Evolutionary conservation across 23 red algal species (phyloP).

Genomic region (Gracilaria domingensis): DNA sequence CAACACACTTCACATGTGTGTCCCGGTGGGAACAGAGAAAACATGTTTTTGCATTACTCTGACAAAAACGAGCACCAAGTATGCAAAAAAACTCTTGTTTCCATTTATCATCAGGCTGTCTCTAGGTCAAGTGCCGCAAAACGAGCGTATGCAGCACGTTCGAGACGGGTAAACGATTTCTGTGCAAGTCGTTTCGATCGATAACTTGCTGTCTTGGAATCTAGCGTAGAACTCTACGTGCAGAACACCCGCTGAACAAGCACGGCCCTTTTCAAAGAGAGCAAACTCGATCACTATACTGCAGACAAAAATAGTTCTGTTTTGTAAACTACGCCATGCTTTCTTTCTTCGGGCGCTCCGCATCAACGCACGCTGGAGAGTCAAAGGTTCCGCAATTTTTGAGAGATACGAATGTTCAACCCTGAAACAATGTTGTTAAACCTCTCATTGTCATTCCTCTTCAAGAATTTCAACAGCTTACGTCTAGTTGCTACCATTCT

Average conservation of each 20-base stretch:
- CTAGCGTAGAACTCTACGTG: background rate
- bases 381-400: constrained; percentile 67
- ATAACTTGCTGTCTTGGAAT: background rate
- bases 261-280: background rate
- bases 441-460: constrained; percentile 49
- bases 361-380: background rate
- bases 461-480: constrained; percentile 80
- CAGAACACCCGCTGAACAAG: background rate
- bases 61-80: too few relatives aligned
- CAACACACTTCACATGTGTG: too few relatives aligned
- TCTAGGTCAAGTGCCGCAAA: background rate
- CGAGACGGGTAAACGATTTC: background rate
- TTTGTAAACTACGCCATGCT: background rate
- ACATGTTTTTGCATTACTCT: too few relatives aligned
- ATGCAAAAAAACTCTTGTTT: too few relatives aligned
- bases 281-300: background rate
- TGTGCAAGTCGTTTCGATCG: background rate
- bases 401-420: constrained; percentile 77
- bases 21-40: too few relatives aligned
- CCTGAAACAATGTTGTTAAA: constrained; percentile 72
- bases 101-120: background rate
- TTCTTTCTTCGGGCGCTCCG: background rate
- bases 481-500: constrained; percentile 78
- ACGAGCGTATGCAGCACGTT: background rate
- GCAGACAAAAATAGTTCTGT: background rate